A percentile compares a stretch with the other conserved stretches of the same genome.
Conservation (phyloP, 2,329 filamentous ascomycete species). For the Lasiodiplodia sp. region DNA sequence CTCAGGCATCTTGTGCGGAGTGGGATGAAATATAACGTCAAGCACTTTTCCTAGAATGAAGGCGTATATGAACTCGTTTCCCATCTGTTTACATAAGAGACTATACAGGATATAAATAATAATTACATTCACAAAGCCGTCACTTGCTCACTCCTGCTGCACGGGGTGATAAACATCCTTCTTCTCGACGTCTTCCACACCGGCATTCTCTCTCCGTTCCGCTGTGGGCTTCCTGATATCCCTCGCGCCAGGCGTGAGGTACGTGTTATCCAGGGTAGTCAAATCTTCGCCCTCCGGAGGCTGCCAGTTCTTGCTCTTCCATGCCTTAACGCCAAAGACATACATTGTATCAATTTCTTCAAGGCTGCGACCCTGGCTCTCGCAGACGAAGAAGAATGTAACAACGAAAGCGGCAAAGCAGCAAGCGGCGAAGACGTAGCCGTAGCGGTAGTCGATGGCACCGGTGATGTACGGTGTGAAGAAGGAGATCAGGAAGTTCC, state of each 20-base stretch:
- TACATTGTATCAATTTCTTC: constrained; percentile 63
- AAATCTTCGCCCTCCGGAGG: constrained; percentile 44
- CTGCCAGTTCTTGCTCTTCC: constrained; percentile 64
- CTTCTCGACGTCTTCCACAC: not conserved
- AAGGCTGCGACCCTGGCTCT: constrained; percentile 45
- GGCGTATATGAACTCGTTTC: no score
- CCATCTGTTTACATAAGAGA: no score
- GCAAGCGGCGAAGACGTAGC: constrained; percentile 49
- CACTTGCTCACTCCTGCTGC: not conserved
- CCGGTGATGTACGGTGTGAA: constrained; percentile 52
- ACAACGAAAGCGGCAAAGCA: constrained; percentile 42
- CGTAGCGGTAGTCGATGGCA: constrained; percentile 50
- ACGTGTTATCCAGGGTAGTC: constrained; percentile 43
- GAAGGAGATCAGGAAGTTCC: constrained; percentile 54
- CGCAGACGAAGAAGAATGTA: constrained; percentile 50
- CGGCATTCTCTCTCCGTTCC: constrained; percentile 5
- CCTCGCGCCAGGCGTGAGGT: constrained; percentile 44
- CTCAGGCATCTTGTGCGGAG: no score
- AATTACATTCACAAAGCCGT: not conserved
- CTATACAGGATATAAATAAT: not conserved
- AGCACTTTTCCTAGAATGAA: no score
- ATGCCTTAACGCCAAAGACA: constrained; percentile 64
- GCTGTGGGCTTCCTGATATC: constrained; percentile 40
- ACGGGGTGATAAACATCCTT: constrained; percentile 5
- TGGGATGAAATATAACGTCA: no score